Evolutionary conservation across 352 stramenopile species (phyloP), one percentile per base, ranked within the genome.

Genomic region (Phytophthora colocasiae): DNA sequence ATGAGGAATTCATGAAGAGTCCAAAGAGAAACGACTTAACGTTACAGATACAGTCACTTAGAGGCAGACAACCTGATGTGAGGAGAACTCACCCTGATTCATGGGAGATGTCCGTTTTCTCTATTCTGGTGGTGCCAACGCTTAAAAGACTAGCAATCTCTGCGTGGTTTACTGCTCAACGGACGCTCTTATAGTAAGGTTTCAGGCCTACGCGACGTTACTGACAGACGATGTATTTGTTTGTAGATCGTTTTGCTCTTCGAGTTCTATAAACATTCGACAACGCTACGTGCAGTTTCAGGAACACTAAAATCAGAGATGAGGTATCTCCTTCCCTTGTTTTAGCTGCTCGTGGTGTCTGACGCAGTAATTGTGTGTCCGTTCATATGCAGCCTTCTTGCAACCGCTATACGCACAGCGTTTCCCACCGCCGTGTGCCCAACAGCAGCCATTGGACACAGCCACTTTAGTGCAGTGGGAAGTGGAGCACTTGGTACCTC

Each of bases 391-490:
- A 12, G 76, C 50, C 22, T 71, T 72, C 26, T 51, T 58, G 62
- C 73, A 85, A 19, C 63, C 55, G 15, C 68, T 54, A 38, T 63
- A 63, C 4, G 34, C 44, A 46, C 76, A 84, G 24, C 75, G 71
- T 43, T 83, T 82, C 12, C 75, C 75, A 3, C 71, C 75, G 5
- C 75, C 75, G 26, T 83, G 75, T 2, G 75, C 72, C 72, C 75
- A 83, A 34, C 75, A 83, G 15, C 31, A 73, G 17, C 66, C 64
- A 26, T 74, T 80, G 11, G 76, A 81, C 10, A 85, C 73, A 5
- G 76, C 73, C 17, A 82, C 63, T 15, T 70, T 85, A 10, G 45
- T 31, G 59, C 77, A 85, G 17, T 44, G 34, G 8, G 9, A n/a
- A 19, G 48, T 54, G 4, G 14, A 46, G 65, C 78, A 83, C 56